These are phyloP conservation scores for Zygosaccharomyces lentus DNA, from an alignment of 805 yeast genomes.

Conservation along the genomic window DNA sequence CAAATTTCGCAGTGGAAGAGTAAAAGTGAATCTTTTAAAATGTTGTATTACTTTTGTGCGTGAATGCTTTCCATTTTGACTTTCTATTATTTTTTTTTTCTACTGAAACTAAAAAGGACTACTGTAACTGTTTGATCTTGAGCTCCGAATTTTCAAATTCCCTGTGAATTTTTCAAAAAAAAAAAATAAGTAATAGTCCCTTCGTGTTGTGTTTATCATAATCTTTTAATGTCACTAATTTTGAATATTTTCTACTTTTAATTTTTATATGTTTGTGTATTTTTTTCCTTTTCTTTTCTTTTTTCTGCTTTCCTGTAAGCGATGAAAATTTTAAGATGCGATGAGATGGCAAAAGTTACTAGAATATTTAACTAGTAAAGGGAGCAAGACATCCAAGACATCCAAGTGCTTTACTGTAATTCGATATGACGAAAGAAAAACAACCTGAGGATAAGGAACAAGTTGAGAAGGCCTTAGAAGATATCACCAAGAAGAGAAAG, in stretches of 20 bases:
- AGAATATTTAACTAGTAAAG: not conserved
- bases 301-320: not conserved
- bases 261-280: not conserved
- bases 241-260: not conserved
- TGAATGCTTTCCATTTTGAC: not conserved
- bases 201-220: not conserved
- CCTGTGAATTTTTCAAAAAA: not conserved
- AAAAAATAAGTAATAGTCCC: not conserved
- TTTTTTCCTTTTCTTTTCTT: not conserved
- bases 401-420: not conserved
- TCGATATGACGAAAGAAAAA: slow-evolving; percentile 10
- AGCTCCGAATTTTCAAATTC: not conserved
- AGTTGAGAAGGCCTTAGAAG: slow-evolving; percentile 32
- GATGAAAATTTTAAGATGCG: slow-evolving; percentile 12
- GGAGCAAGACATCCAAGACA: not conserved
- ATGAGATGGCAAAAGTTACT: slow-evolving; percentile 14
- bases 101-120: not conserved
- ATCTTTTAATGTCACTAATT: slow-evolving; percentile 7
- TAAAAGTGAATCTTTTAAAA: too few relatives aligned
- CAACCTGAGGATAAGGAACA: slow-evolving; percentile 30
- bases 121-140: not conserved
- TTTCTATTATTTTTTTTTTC: not conserved
- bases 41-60: not conserved
- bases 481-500: slow-evolving; percentile 36
- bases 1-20: not conserved